Evolutionary conservation across 805 yeast species (phyloP).

Genomic region (Debaryomyces tyrocola): DNA sequence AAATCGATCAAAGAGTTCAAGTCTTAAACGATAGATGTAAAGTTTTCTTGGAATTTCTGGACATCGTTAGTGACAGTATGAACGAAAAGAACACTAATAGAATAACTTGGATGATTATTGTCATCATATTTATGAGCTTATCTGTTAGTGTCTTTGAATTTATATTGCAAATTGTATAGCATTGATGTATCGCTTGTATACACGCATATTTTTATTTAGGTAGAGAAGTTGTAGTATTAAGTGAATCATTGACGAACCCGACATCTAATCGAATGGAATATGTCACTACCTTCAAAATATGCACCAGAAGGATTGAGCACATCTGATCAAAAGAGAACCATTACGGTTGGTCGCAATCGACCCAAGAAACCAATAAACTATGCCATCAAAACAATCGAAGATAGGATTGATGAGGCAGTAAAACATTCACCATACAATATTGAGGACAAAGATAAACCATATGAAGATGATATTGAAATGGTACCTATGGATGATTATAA

Average conservation of each 20-base stretch:
- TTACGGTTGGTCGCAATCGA: constrained; percentile 24
- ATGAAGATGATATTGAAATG: constrained; percentile 47
- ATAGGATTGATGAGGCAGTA: constrained; percentile 22
- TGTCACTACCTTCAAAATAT: constrained; percentile 36
- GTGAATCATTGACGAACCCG: neutral
- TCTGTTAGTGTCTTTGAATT: constrained; percentile 74
- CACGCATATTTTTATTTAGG: neutral
- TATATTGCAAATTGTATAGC: constrained; percentile 48
- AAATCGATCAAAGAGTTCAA: constrained; percentile 91
- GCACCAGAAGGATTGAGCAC: constrained; percentile 35
- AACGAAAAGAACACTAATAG: constrained; percentile 91
- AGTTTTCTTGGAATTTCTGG: constrained; percentile 90
- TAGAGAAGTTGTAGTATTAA: neutral
- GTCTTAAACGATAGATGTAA: constrained; percentile 92
- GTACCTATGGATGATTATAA: constrained; percentile 45
- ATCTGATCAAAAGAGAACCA: constrained; percentile 19
- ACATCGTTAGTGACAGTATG: constrained; percentile 88
- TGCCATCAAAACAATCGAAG: constrained; percentile 23
- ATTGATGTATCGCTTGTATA: neutral
- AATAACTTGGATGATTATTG: constrained; percentile 86
- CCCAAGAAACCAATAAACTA: constrained; percentile 19
- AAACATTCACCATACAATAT: constrained; percentile 4
- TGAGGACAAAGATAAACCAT: constrained; percentile 1
- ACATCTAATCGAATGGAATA: neutral
- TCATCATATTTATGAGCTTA: constrained; percentile 76